Evolutionary conservation across 2,329 filamentous ascomycete species (phyloP).

Genomic region (Aciculosporium take): DNA sequence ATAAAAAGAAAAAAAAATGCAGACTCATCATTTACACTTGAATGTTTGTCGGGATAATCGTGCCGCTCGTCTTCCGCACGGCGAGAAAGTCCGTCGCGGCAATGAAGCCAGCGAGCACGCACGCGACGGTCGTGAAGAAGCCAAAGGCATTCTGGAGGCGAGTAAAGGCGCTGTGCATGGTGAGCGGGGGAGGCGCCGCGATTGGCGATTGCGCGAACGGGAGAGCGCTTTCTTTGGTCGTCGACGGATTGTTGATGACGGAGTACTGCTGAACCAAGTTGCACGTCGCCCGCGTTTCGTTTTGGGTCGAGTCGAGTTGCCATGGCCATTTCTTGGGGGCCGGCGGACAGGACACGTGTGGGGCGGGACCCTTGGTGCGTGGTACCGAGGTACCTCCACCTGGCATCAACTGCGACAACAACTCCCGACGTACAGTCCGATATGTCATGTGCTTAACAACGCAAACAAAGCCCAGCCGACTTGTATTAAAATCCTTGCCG

Average conservation of each 20-base stretch:
- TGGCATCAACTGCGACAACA: no score
- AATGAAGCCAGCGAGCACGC: slow-evolving; percentile 64
- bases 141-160: slow-evolving; percentile 88
- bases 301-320: no score
- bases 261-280: no score
- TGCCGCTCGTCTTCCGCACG: slow-evolving; percentile 49
- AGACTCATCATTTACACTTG: slow-evolving; percentile 51
- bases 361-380: background rate
- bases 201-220: background rate
- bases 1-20: background rate
- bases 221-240: background rate
- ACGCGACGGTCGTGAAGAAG: slow-evolving; percentile 92
- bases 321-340: no score
- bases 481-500: no score
- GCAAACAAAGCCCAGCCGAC: no score
- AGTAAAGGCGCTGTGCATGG: slow-evolving; percentile 77
- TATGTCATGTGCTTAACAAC: no score
- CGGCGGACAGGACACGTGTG: no score
- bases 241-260: background rate
- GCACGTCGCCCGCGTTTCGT: no score
- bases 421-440: no score
- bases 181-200: slow-evolving; percentile 22
- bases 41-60: slow-evolving; percentile 56
- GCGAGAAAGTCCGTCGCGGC: slow-evolving; percentile 63
- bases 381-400: no score